A percentile compares a stretch with the other conserved stretches of the same genome.
phyloP scores from a whole-genome alignment of 2,329 filamentous ascomycete genomes.

The Xylariaceae sp. region DNA sequence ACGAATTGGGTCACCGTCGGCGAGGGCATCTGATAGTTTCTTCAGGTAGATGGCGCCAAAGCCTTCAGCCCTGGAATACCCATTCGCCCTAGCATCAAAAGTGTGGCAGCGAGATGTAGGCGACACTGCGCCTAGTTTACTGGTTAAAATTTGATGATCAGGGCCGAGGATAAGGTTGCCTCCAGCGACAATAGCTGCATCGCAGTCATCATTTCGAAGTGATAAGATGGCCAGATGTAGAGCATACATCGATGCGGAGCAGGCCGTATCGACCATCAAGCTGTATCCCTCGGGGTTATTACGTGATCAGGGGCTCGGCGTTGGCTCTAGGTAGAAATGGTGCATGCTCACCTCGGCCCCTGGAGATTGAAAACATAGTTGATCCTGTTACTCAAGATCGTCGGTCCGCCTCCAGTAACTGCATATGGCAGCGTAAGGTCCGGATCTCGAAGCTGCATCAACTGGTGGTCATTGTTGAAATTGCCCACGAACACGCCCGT shows the following conservation, averaged over 20 bases:
- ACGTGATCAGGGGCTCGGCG: conserved; percentile 32
- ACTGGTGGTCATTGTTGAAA: conserved; percentile 29
- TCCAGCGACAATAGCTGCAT: conserved; percentile 40
- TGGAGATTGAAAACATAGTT: conserved; percentile 36
- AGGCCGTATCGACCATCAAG: conserved; percentile 43
- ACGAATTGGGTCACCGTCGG: conserved; percentile 27
- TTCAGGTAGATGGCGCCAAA: conserved; percentile 22
- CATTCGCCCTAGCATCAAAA: conserved; percentile 27
- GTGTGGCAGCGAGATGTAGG: conserved; percentile 36
- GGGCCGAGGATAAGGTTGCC: conserved; percentile 41
- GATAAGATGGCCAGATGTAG: conserved; percentile 36
- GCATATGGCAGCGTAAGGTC: conserved; percentile 21
- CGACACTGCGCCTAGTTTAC: conserved; percentile 39
- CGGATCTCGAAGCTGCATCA: conserved; percentile 24
- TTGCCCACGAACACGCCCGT: conserved; percentile 38
- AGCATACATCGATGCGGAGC: conserved; percentile 41
- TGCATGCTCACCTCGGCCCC: conserved; percentile 36
- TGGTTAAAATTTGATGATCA: conserved; percentile 33
- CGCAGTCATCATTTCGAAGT: conserved; percentile 35
- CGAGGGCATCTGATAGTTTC: conserved; percentile 24
- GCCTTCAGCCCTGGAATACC: conserved; percentile 24
- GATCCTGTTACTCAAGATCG: conserved; percentile 31
- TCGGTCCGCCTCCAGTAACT: conserved; percentile 9
- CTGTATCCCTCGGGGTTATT: conserved; percentile 35
- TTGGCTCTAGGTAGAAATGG: neutral